Evolutionary conservation across 805 yeast species (phyloP), one percentile per base, ranked within the genome.

Genomic region (Metschnikowia cubensis): DNA sequence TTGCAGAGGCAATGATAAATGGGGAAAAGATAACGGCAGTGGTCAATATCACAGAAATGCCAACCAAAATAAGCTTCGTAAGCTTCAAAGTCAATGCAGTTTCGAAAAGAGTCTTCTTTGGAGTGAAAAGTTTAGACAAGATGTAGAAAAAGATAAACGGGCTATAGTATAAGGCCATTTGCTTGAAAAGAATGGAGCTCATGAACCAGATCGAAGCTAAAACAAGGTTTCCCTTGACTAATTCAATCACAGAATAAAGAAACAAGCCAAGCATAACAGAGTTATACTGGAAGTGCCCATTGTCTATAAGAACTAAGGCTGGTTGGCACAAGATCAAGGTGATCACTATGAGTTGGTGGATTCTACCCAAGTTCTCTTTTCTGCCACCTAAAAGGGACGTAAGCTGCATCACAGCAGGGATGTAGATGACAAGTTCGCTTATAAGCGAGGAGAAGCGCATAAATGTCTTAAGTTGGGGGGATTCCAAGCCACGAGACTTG

Each of bases 261-360:
- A 92, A 77, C 15, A 92, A 72, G 0, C 99, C 99, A 34, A 94
- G 77, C 98, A 94, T 92, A 22, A 94, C 95, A 0, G 90, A 81
- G 61, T 94, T 95, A 69, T 83, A 92, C 69, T 95, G 99, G 70
- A 94, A 94, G 69, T 94, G 99, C 6, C 99, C 99, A 67, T 94
- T 97, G 64, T 94, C 99, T 42, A 94, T 83, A 50, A 94, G 74
- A 40, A 87, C 77, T 52, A 92, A 73, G 2, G 87, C 76, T 0
- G 99, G 97, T 65, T 89, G 96, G 63, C 85, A 82, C 33, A 94
- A 65, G n/a, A 94, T 82, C 15, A 90, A 82, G 1, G 89, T 85
- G 0, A 89, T 81, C 14, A 87, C 83, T 25, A 86, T 77, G 13
- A 87, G 82, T 64, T 88, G 95, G 59, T 87, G 89, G 60, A 88